phyloP scores from a whole-genome alignment of 2,329 filamentous ascomycete genomes.

The Xylaria sp. region DNA sequence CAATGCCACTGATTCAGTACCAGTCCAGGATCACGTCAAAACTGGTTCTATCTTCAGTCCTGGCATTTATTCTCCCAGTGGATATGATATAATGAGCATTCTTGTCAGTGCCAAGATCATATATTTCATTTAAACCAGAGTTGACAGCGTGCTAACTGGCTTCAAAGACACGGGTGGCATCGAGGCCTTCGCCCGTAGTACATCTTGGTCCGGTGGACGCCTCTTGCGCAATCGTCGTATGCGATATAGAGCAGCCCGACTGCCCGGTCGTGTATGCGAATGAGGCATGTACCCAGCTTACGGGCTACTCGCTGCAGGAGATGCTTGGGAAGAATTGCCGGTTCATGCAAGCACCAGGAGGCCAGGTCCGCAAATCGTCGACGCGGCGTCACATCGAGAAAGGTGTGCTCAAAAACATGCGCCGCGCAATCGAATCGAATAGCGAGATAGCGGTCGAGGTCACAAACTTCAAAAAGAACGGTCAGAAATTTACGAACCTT shows the following conservation, averaged over 20 bases:
- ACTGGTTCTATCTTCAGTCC: slow-evolving; percentile 59
- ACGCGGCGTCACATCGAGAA: slow-evolving; percentile 71
- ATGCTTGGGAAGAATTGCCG: slow-evolving; percentile 82
- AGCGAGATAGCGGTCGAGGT: slow-evolving; percentile 59
- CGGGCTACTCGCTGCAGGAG: slow-evolving; percentile 77
- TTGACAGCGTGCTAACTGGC: neutral
- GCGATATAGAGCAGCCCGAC: slow-evolving; percentile 76
- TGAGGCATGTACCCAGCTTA: slow-evolving; percentile 77
- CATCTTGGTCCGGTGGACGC: slow-evolving; percentile 82
- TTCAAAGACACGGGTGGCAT: slow-evolving; percentile 64
- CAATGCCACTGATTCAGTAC: neutral
- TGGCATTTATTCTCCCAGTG: slow-evolving; percentile 60
- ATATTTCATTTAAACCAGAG: neutral
- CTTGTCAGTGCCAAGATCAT: slow-evolving; percentile 49
- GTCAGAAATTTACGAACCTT: slow-evolving; percentile 79
- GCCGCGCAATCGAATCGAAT: slow-evolving; percentile 50
- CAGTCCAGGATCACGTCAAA: slow-evolving; percentile 14
- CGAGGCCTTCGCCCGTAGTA: slow-evolving; percentile 74
- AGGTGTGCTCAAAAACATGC: slow-evolving; percentile 63
- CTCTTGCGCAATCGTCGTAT: slow-evolving; percentile 83
- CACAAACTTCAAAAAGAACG: slow-evolving; percentile 82
- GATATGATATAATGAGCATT: slow-evolving; percentile 61
- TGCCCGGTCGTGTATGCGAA: slow-evolving; percentile 84
- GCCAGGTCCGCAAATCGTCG: slow-evolving; percentile 63
- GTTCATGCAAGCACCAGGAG: slow-evolving; percentile 79